A percentile compares a stretch with the other conserved stretches of the same genome.
phyloP scores from a whole-genome alignment of 2,329 filamentous ascomycete genomes.

The Pseudogymnoascus sp. region DNA sequence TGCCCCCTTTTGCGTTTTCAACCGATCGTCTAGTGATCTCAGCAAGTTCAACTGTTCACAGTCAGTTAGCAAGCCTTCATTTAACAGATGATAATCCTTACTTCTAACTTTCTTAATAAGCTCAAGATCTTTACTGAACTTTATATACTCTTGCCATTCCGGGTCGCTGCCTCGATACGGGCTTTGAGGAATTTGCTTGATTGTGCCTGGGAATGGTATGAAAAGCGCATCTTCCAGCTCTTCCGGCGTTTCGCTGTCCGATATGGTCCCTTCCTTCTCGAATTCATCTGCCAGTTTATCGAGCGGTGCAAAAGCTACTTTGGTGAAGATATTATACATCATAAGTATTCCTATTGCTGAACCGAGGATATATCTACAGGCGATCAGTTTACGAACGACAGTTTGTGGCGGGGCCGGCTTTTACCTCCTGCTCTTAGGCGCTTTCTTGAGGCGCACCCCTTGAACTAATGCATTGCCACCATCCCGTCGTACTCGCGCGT shows the following conservation, averaged over 20 bases:
- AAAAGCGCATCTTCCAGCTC: constrained; percentile 43
- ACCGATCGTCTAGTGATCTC: constrained; percentile 38
- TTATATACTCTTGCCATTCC: constrained; percentile 56
- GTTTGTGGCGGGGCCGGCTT: neutral
- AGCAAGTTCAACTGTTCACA: constrained; percentile 39
- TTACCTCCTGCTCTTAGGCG: neutral
- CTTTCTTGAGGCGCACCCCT: constrained; percentile 7
- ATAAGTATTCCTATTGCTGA: constrained; percentile 30
- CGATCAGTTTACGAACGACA: neutral
- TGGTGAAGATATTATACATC: constrained; percentile 39
- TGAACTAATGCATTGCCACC: neutral
- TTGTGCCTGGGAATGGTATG: constrained; percentile 57
- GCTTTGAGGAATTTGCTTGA: constrained; percentile 39
- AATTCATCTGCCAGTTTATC: constrained; percentile 34
- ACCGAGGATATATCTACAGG: constrained; percentile 24
- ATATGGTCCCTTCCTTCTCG: constrained; percentile 30
- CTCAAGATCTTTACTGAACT: constrained; percentile 48
- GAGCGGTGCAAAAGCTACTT: constrained; percentile 42
- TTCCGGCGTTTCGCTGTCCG: constrained; percentile 38
- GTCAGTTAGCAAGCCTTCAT: constrained; percentile 17
- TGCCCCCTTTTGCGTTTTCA: constrained; percentile 22
- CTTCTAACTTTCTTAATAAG: constrained; percentile 32
- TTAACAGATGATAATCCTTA: constrained; percentile 8
- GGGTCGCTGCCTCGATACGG: constrained; percentile 53
- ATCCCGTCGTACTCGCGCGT: neutral